A percentile compares a stretch with the other conserved stretches of the same genome.
Conservation (phyloP, 495 filamentous ascomycete species). For the Neurospora intermedia region DNA sequence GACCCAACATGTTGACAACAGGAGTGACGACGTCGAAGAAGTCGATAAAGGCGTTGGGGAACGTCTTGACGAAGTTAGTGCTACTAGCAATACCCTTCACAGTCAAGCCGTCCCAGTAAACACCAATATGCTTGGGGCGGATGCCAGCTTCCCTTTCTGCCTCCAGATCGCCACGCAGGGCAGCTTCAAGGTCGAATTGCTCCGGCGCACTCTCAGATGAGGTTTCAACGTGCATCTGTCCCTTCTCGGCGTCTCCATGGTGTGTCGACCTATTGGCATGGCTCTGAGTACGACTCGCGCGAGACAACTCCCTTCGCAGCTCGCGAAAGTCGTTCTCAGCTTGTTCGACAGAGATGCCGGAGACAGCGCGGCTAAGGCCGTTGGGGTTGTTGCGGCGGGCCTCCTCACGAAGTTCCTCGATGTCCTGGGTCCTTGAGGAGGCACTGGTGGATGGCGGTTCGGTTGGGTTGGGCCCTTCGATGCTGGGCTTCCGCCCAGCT, state of each 20-base stretch:
- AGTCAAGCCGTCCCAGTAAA: slow-evolving; percentile 68
- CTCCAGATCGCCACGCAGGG: slow-evolving; percentile 54
- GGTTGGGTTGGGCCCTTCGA: background rate
- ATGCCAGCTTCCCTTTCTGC: slow-evolving; percentile 70
- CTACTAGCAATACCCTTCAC: slow-evolving; percentile 68
- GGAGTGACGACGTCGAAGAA: slow-evolving; percentile 65
- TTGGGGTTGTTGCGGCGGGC: slow-evolving; percentile 39
- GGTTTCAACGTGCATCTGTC: slow-evolving; percentile 39
- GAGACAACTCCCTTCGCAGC: slow-evolving; percentile 61
- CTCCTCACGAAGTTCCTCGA: slow-evolving; percentile 35
- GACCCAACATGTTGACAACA: slow-evolving; percentile 44
- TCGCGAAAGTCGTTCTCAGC: slow-evolving; percentile 72
- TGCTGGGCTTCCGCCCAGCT: background rate
- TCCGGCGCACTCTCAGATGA: slow-evolving; percentile 39
- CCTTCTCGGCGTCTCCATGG: slow-evolving; percentile 34
- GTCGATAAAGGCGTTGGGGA: slow-evolving; percentile 67
- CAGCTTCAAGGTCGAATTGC: slow-evolving; percentile 59
- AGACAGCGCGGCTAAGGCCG: slow-evolving; percentile 33
- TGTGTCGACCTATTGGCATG: slow-evolving; percentile 11
- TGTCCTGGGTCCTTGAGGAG: slow-evolving; percentile 27
- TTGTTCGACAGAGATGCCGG: slow-evolving; percentile 55
- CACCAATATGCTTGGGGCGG: slow-evolving; percentile 66
- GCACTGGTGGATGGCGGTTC: slow-evolving; percentile 21
- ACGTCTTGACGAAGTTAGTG: slow-evolving; percentile 70
- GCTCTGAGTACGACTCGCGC: slow-evolving; percentile 29